phyloP scores from a whole-genome alignment of 2,329 filamentous ascomycete genomes.

The Cladobotryum mycophilum region DNA sequence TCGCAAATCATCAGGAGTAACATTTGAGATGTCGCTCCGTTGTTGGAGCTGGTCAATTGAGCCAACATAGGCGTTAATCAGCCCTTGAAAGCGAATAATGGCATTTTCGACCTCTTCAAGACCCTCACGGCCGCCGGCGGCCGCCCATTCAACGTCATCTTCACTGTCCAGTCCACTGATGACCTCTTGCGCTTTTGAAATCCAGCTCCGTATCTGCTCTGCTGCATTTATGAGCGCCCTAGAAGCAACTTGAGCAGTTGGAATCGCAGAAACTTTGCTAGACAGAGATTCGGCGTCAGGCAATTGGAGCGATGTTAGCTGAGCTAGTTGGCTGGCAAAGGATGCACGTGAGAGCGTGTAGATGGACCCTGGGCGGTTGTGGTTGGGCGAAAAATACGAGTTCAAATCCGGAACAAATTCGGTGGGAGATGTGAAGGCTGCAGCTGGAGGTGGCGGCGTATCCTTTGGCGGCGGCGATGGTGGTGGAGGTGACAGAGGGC shows the following conservation, averaged over 20 bases:
- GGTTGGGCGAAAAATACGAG: slow-evolving; percentile 61
- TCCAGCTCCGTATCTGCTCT: slow-evolving; percentile 91
- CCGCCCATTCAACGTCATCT: slow-evolving; percentile 97
- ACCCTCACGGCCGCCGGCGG: slow-evolving; percentile 75
- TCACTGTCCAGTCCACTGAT: slow-evolving; percentile 85
- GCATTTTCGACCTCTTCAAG: slow-evolving; percentile 66
- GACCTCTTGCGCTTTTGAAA: slow-evolving; percentile 84
- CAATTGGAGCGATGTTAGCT: slow-evolving; percentile 83
- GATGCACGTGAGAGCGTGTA: slow-evolving; percentile 90
- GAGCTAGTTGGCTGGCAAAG: slow-evolving; percentile 87
- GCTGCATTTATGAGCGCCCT: slow-evolving; percentile 79
- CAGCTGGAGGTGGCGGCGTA: slow-evolving; percentile 13
- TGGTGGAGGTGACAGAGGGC: slow-evolving; percentile 21
- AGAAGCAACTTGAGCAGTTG: slow-evolving; percentile 76
- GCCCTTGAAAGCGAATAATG: slow-evolving; percentile 75
- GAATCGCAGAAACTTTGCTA: slow-evolving; percentile 75
- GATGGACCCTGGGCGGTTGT: slow-evolving; percentile 73
- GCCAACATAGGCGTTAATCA: slow-evolving; percentile 87
- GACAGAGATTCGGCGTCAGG: slow-evolving; percentile 81
- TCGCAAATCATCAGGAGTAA: slow-evolving; percentile 65
- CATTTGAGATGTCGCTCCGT: slow-evolving; percentile 65
- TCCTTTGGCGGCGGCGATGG: slow-evolving; percentile 35
- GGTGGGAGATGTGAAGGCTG: slow-evolving; percentile 26
- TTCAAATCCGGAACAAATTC: slow-evolving; percentile 46
- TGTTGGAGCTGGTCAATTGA: slow-evolving; percentile 89